These are phyloP conservation scores for Solidago caesia DNA, from an alignment of 129 eudicot species.

Conservation along the genomic window DNA sequence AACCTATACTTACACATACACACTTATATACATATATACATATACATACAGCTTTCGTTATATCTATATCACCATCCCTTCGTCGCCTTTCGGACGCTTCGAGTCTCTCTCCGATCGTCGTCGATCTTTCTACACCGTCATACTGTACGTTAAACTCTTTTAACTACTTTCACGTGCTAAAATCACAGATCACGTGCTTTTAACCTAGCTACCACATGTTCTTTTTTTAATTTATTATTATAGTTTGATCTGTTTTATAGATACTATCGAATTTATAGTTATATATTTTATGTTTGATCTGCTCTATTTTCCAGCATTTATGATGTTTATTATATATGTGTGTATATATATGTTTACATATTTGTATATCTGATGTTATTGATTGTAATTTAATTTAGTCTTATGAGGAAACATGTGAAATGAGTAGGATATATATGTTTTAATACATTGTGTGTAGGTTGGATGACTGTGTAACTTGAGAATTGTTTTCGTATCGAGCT, in stretches of 20 bases:
- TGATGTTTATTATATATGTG: slow-evolving; percentile 10
- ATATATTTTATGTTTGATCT: slow-evolving; percentile 21
- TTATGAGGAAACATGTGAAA: no score
- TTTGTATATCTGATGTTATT: neutral
- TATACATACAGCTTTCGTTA: neutral
- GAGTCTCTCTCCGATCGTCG: slow-evolving; percentile 34
- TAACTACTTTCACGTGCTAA: slow-evolving; percentile 34
- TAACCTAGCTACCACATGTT: slow-evolving; percentile 35
- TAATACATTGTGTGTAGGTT: no score
- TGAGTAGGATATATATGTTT: no score
- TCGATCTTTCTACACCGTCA: slow-evolving; percentile 44
- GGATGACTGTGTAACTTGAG: no score
- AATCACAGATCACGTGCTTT: slow-evolving; percentile 54
- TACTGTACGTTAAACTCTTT: slow-evolving; percentile 37
- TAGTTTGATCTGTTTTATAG: slow-evolving; percentile 23
- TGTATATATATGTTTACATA: neutral
- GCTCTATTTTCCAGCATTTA: slow-evolving; percentile 20
- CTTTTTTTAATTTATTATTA: neutral
- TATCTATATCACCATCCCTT: neutral
- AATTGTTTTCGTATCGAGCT: no score
- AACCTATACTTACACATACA: slow-evolving; percentile 16
- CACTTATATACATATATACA: neutral
- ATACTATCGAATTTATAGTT: neutral
- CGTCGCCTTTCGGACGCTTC: slow-evolving; percentile 31
- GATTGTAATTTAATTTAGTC: neutral